These are phyloP conservation scores for Piper longum DNA, from an alignment of 164 flowering plant species.

Conservation along the genomic window DNA sequence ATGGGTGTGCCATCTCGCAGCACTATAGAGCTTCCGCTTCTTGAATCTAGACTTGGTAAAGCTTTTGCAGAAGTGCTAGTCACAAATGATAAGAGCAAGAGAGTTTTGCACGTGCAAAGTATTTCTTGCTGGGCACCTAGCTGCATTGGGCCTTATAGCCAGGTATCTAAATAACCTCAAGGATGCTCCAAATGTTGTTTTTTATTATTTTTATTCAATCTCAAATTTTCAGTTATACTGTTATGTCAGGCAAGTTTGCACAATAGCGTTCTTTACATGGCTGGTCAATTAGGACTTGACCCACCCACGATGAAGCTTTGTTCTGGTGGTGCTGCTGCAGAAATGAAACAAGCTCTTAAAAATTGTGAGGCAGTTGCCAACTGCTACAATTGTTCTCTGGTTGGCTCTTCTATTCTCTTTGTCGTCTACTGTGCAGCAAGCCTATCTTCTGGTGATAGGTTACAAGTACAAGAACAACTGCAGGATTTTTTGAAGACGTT, in stretches of 20 bases:
- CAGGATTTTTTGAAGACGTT: constrained; percentile 22
- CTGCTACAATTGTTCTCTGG: constrained; percentile 56
- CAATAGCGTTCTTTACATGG: constrained; percentile 71
- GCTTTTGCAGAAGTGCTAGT: constrained; percentile 78
- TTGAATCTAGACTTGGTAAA: constrained; percentile 44
- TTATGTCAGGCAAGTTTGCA: constrained; percentile 76
- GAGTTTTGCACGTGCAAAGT: constrained; percentile 90
- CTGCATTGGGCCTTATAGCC: constrained; percentile 98
- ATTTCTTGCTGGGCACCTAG: constrained; percentile 98
- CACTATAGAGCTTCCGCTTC: constrained; percentile 77
- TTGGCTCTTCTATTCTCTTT: constrained; percentile 53
- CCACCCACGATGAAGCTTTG: constrained; percentile 85
- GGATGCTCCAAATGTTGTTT: not conserved
- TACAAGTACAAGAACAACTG: constrained; percentile 29
- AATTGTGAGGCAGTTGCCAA: constrained; percentile 88
- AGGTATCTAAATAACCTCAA: constrained; percentile 26
- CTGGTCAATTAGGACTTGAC: constrained; percentile 96
- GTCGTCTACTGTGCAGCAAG: constrained; percentile 55
- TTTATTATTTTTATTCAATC: not conserved
- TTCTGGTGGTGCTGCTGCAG: constrained; percentile 43
- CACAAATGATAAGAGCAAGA: constrained; percentile 50
- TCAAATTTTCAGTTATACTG: not conserved
- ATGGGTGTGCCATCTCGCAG: constrained; percentile 97
- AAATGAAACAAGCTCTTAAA: constrained; percentile 65
- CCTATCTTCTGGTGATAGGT: constrained; percentile 30